phyloP scores from a whole-genome alignment of 176 grass and related monocot genomes.

The Rhynchospora tenuis region DNA sequence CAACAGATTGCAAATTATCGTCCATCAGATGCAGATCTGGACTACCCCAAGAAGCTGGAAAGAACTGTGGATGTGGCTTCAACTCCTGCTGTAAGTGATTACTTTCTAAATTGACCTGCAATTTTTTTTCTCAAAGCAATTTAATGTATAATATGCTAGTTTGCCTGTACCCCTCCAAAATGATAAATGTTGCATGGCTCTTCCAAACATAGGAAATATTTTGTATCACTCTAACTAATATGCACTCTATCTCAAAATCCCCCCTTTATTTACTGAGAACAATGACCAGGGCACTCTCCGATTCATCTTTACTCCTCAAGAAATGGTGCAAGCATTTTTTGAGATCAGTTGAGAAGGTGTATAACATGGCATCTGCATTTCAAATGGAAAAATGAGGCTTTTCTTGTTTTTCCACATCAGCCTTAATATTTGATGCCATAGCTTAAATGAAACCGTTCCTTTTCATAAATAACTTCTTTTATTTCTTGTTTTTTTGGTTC shows the following conservation, averaged over 20 bases:
- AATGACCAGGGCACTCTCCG: too few relatives aligned
- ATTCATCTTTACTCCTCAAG: too few relatives aligned
- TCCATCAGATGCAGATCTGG: conserved; percentile 77
- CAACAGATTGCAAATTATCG: conserved; percentile 92
- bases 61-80: conserved; percentile 43
- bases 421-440: too few relatives aligned
- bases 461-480: background rate
- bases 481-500: background rate
- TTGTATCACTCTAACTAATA: background rate
- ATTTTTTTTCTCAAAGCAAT: background rate
- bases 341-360: too few relatives aligned
- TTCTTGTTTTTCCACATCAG: background rate
- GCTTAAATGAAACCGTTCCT: background rate
- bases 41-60: conserved; percentile 95
- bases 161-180: background rate
- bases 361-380: background rate
- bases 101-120: background rate
- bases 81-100: conserved; percentile 58
- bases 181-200: background rate
- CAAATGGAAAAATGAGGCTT: background rate
- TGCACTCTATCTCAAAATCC: background rate
- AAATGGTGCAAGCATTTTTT: too few relatives aligned
- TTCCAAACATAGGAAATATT: background rate
- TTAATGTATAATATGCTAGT: background rate
- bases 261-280: too few relatives aligned